Conservation (phyloP, 495 filamentous ascomycete species). For the Pseudomonodictys pantanalensis region DNA sequence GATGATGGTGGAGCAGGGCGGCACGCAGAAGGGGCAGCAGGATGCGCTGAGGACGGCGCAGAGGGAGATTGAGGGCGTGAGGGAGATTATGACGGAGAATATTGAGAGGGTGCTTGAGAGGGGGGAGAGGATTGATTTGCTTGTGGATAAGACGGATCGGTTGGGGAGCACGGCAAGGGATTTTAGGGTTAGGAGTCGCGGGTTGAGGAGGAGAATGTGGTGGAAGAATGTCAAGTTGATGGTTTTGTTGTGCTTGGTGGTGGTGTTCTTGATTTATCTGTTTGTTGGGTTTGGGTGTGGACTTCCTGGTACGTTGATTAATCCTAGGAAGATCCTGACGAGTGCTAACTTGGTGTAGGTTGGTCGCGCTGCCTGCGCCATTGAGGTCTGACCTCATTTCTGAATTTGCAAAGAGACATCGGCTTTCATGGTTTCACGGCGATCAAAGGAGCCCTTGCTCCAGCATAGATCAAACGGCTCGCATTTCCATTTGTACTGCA, state of each 20-base stretch:
- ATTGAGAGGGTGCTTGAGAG: constrained; percentile 94
- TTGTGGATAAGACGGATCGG: constrained; percentile 96
- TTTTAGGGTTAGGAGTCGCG: constrained; percentile 80
- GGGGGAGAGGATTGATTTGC: constrained; percentile 88
- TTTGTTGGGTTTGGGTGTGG: constrained; percentile 75
- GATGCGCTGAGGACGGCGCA: constrained; percentile 83
- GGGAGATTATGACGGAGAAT: constrained; percentile 97
- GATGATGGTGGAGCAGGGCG: constrained; percentile 83
- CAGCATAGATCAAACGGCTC: no score
- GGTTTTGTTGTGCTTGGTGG: constrained; percentile 75
- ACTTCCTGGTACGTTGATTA: constrained; percentile 51
- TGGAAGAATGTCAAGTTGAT: constrained; percentile 98
- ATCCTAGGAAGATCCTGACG: not conserved
- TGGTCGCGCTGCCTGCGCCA: not conserved
- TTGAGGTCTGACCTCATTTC: not conserved
- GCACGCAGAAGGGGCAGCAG: constrained; percentile 64
- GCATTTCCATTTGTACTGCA: no score
- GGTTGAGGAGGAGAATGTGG: constrained; percentile 92
- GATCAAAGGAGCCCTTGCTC: no score
- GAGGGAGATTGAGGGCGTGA: constrained; percentile 86
- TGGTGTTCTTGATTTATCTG: constrained; percentile 79
- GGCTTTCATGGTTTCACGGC: no score
- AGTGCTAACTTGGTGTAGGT: not conserved
- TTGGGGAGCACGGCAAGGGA: constrained; percentile 81
- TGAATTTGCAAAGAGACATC: no score